Evolutionary conservation across 345 rosid genomes (phyloP).

Genomic region (Linum lewisii): DNA sequence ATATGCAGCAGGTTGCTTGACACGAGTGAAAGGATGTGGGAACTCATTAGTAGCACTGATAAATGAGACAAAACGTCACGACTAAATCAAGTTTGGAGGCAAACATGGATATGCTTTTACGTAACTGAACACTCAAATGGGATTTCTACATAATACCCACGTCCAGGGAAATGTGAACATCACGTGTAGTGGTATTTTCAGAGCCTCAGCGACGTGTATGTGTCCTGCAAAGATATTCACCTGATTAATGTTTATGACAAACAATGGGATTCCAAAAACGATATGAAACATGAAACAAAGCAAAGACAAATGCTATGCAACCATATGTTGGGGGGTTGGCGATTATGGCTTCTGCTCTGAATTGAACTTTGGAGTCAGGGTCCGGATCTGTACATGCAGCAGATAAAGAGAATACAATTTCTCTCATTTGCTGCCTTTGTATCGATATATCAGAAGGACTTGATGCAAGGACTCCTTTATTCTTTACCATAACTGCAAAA

Average conservation of each 20-base stretch:
- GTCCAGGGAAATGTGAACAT: slow-evolving; percentile 60
- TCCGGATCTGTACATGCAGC: slow-evolving; percentile 40
- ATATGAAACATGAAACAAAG: background rate
- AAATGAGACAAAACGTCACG: slow-evolving; percentile 11
- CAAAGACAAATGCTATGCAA: slow-evolving; percentile 7
- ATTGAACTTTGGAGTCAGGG: slow-evolving; percentile 24
- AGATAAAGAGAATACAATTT: slow-evolving; percentile 40
- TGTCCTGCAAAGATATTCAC: slow-evolving; percentile 30
- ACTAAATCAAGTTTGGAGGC: too few species aligned
- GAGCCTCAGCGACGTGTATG: slow-evolving; percentile 43
- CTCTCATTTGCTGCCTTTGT: slow-evolving; percentile 40
- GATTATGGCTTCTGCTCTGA: slow-evolving; percentile 41
- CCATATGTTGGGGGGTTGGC: slow-evolving; percentile 62
- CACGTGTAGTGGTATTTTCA: slow-evolving; percentile 39
- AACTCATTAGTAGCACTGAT: slow-evolving; percentile 46
- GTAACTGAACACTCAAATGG: background rate
- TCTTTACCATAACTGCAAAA: slow-evolving; percentile 52
- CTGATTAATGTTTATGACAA: background rate
- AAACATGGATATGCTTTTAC: background rate
- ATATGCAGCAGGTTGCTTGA: slow-evolving; percentile 36
- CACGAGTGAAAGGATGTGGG: slow-evolving; percentile 49
- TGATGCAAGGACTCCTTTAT: slow-evolving; percentile 56
- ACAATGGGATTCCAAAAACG: background rate
- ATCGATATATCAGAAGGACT: slow-evolving; percentile 42
- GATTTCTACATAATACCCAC: slow-evolving; percentile 21